Evolutionary conservation across 1,284 basidiomycete species (phyloP).

Genomic region (Exobasidium rhododendri): DNA sequence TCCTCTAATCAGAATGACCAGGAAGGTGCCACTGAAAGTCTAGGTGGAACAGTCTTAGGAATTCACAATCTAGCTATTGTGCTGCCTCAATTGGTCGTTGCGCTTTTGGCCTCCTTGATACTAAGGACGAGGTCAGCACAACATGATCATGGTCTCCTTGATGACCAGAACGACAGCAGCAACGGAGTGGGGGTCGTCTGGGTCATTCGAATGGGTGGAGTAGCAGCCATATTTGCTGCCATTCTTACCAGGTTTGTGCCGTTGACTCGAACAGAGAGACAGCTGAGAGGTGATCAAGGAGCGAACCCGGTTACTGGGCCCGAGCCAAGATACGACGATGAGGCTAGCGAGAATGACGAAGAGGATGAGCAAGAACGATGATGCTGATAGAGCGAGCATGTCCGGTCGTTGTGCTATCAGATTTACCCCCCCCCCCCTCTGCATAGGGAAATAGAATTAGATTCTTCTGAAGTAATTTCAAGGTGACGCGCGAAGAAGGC

Average conservation of each 20-base stretch:
- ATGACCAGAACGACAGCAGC: slow-evolving; percentile 3
- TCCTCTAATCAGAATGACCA: background rate
- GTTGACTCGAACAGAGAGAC: slow-evolving; percentile 32
- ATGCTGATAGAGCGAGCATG: background rate
- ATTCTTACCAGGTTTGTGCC: slow-evolving; percentile 35
- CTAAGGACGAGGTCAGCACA: slow-evolving; percentile 61
- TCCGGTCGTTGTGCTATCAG: too few species aligned
- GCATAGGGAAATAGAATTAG: too few species aligned
- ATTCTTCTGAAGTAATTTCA: too few species aligned
- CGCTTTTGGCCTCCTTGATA: slow-evolving; percentile 80
- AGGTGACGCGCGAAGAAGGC: too few species aligned
- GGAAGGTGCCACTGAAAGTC: background rate
- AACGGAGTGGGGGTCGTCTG: slow-evolving; percentile 62
- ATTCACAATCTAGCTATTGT: slow-evolving; percentile 80
- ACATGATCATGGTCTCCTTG: slow-evolving; percentile 18
- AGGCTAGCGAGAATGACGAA: slow-evolving; percentile 1
- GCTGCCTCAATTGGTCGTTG: slow-evolving; percentile 60
- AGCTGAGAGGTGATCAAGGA: background rate
- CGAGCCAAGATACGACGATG: background rate
- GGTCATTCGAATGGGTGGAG: slow-evolving; percentile 86
- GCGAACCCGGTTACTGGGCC: background rate
- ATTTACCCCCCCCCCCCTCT: too few species aligned
- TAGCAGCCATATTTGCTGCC: slow-evolving; percentile 56
- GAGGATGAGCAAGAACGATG: background rate
- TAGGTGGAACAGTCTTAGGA: slow-evolving; percentile 84